These are phyloP conservation scores for Microdochium bolleyi DNA, from an alignment of 2,329 filamentous ascomycete genomes.

Conservation along the genomic window DNA sequence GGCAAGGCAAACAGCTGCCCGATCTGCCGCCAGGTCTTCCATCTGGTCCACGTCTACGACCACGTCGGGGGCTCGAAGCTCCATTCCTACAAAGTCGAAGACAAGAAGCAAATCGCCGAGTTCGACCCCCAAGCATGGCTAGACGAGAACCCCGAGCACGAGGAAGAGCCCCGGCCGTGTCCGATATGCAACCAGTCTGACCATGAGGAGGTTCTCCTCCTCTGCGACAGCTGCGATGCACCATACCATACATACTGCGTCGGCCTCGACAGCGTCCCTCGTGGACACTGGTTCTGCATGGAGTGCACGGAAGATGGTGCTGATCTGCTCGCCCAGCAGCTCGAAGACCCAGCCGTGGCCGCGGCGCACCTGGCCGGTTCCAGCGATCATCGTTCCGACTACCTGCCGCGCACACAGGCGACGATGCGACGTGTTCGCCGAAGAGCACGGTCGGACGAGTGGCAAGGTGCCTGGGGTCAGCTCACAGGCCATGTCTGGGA, in stretches of 20 bases:
- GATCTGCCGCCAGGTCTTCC: constrained; percentile 89
- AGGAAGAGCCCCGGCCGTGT: constrained; percentile 66
- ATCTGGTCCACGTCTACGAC: constrained; percentile 78
- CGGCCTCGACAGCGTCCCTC: constrained; percentile 68
- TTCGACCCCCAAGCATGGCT: constrained; percentile 71
- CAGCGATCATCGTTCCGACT: constrained; percentile 21
- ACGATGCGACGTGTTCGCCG: constrained; percentile 46
- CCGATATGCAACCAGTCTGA: constrained; percentile 76
- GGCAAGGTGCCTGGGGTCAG: constrained; percentile 78
- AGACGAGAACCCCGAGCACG: constrained; percentile 64
- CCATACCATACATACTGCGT: constrained; percentile 90
- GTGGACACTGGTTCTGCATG: constrained; percentile 84
- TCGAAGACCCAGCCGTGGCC: constrained; percentile 19
- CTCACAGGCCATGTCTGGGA: constrained; percentile 57
- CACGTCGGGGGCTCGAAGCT: constrained; percentile 57
- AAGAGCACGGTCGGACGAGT: constrained; percentile 68
- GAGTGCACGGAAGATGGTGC: constrained; percentile 48
- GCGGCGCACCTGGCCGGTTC: constrained; percentile 11
- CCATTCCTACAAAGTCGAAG: constrained; percentile 59
- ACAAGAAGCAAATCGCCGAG: constrained; percentile 84
- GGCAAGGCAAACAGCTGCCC: constrained; percentile 97
- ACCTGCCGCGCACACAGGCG: constrained; percentile 48
- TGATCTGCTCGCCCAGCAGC: constrained; percentile 35
- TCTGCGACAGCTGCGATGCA: constrained; percentile 87
- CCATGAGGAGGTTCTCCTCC: constrained; percentile 74